These are phyloP conservation scores for Magnaporthiopsis rhizophila DNA, from an alignment of 2,329 filamentous ascomycete genomes.

Conservation along the genomic window DNA sequence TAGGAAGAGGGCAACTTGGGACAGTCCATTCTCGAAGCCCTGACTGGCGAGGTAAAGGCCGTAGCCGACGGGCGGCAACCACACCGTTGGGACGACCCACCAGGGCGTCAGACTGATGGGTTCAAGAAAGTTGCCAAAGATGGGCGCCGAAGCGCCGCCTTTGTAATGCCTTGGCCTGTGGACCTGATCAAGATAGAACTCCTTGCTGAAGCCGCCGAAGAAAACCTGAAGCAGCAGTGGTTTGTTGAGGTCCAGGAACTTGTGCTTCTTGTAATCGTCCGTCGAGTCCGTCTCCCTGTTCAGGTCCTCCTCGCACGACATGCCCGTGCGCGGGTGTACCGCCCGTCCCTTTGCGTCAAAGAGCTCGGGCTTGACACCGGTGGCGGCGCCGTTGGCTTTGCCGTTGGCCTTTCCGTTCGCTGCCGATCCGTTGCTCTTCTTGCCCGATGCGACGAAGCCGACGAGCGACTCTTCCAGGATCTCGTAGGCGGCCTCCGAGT, in stretches of 20 bases:
- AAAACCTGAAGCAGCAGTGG: conserved; percentile 86
- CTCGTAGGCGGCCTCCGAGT: conserved; percentile 92
- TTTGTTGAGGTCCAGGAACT: conserved; percentile 82
- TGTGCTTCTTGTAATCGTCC: conserved; percentile 78
- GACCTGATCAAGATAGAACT: conserved; percentile 96
- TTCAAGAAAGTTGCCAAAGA: conserved; percentile 98
- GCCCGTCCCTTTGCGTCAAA: conserved; percentile 19
- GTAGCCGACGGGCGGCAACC: conserved; percentile 74
- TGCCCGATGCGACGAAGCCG: conserved; percentile 64
- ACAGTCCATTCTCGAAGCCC: conserved; percentile 44
- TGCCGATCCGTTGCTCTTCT: conserved; percentile 33
- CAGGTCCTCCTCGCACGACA: conserved; percentile 83
- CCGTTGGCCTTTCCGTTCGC: conserved; percentile 24
- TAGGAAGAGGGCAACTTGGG: conserved; percentile 54
- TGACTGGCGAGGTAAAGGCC: conserved; percentile 58
- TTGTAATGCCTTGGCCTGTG: conserved; percentile 94
- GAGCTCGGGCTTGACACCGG: conserved; percentile 27
- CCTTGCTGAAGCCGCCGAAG: conserved; percentile 79
- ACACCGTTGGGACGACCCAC: conserved; percentile 79
- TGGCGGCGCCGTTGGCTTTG: conserved; percentile 26
- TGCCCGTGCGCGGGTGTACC: conserved; percentile 64
- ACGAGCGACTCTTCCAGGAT: conserved; percentile 81
- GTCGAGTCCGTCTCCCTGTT: conserved; percentile 72
- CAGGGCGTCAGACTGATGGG: conserved; percentile 92
- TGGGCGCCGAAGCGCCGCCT: conserved; percentile 80